These are phyloP conservation scores for Nitzschia sp. DNA, from an alignment of 108 stramenopile species.

Conservation along the genomic window DNA sequence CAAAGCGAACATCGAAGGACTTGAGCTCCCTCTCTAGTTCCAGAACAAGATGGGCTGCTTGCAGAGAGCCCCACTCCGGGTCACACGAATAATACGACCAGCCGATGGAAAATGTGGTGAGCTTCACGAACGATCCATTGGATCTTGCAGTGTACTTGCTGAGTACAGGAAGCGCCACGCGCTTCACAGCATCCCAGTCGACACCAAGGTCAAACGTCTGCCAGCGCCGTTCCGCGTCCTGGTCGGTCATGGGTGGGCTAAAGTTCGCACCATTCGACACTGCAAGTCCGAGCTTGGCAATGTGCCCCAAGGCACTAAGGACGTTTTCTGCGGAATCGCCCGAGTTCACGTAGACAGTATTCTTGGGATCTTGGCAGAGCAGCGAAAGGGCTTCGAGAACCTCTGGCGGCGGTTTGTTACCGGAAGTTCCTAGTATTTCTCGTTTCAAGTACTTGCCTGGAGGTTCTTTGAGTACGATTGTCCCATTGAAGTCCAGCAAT, in stretches of 20 bases:
- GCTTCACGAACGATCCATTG: conserved; percentile 90
- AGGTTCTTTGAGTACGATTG: conserved; percentile 94
- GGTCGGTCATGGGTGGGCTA: conserved; percentile 56
- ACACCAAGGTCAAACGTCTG: conserved; percentile 89
- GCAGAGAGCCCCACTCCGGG: conserved; percentile 98
- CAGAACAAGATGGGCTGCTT: conserved; percentile 88
- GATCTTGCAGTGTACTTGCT: conserved; percentile 93
- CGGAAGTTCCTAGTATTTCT: conserved; percentile 90
- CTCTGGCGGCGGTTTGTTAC: conserved; percentile 76
- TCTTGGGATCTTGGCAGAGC: conserved; percentile 82
- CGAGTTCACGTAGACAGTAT: conserved; percentile 91
- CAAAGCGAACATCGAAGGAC: conserved; percentile 92
- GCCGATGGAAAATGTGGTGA: conserved; percentile 91
- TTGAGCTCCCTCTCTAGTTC: conserved; percentile 90
- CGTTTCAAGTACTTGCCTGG: conserved; percentile 96
- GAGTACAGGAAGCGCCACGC: conserved; percentile 89
- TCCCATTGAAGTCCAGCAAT: conserved; percentile 97
- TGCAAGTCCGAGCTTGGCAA: conserved; percentile 87
- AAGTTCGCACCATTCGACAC: conserved; percentile 93
- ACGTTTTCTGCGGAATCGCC: conserved; percentile 88
- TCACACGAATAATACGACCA: conserved; percentile 99
- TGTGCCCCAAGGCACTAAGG: conserved; percentile 80
- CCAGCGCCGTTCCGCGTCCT: conserved; percentile 53
- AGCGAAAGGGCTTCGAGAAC: conserved; percentile 70
- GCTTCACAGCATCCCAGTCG: conserved; percentile 90